Percentiles rank a stretch among this genome's conserved stretches.
Evolutionary conservation across 805 yeast species (phyloP).

Genomic region (Candida coquimbonensis): DNA sequence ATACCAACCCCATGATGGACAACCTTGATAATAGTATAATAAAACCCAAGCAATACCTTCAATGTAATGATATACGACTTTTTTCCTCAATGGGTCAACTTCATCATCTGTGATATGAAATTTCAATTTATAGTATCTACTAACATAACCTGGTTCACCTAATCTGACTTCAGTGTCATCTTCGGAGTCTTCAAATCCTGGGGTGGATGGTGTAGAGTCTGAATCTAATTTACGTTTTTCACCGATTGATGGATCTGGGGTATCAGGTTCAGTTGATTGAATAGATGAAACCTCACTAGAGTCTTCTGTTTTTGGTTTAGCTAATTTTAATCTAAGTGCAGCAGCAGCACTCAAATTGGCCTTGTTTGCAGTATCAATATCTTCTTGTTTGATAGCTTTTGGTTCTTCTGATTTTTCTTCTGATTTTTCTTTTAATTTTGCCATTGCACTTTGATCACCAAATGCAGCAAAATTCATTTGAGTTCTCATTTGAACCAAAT

Average conservation of each 20-base stretch:
- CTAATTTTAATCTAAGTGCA: conserved; percentile 23
- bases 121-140: conserved; percentile 73
- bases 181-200: conserved; percentile 8
- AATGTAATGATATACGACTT: conserved; percentile 65
- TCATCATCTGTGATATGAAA: conserved; percentile 53
- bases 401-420: conserved; percentile 14
- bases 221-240: conserved; percentile 16
- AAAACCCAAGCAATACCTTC: conserved; percentile 98
- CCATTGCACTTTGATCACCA: conserved; percentile 37
- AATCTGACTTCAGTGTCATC: conserved; percentile 40
- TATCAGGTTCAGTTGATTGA: conserved; percentile 1
- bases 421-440: conserved; percentile 11
- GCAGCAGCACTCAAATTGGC: conserved; percentile 41
- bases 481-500: conserved; percentile 57
- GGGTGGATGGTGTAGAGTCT: neutral
- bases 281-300: conserved; percentile 7
- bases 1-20: conserved; percentile 98
- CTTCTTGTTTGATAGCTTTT: conserved; percentile 20
- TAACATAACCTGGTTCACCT: conserved; percentile 83
- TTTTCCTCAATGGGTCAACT: conserved; percentile 44
- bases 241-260: conserved; percentile 8
- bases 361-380: conserved; percentile 26
- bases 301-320: conserved; percentile 23
- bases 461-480: conserved; percentile 62
- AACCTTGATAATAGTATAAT: conserved; percentile 90